Evolutionary conservation across 2,329 filamentous ascomycete species (phyloP), one percentile per base, ranked within the genome.

Genomic region (Hypomyces rosellus): DNA sequence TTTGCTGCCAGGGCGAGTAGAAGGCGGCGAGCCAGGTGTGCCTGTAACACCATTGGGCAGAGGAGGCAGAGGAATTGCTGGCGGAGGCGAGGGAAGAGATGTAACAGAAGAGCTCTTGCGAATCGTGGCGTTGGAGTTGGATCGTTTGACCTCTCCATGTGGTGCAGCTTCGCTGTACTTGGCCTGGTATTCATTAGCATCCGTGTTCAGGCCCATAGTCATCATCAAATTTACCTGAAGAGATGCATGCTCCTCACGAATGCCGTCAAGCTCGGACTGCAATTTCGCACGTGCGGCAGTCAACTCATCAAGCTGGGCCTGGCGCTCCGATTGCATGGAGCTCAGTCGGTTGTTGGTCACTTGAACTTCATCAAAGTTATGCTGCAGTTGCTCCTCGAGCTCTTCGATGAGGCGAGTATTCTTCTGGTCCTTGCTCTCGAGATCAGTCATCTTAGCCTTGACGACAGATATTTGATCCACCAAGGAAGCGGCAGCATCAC

Each of bases 371-470:
- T 99, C 93, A 69, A 90, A 99, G 71, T 93, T 96, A 65, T 80
- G 89, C 64, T 92, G 91, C 48, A 99, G 82, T 68, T 99, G 93
- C 61, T 97, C 92, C 69, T 99, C 93, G 5, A 99, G 83, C 70
- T 99, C 92, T 66, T 97, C 89, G 8, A 99, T 89, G 12, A 99
- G 76, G 18, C 89, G 84, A 39, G 88, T 87, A 68, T 93, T 95
- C 77, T 95, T 96, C 73, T 89, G 85, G 75, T 95, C 95, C 70
- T 77, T 77, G 39, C 67, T 74, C 60, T 85, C 78, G 18, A 86
- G 69, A 40, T 85, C 81, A 7, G 64, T 61, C 68, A 86, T 81
- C 63, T 82, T 83, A 65, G 82, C 81, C 67, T 84, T 84, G 56
- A 92, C 73, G 5, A 79, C 76, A 22, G 76, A 69, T 18, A 85